A percentile compares a stretch with the other conserved stretches of the same genome.
phyloP scores from a whole-genome alignment of 148 eudicot genomes.

The Bassia scoparia region DNA sequence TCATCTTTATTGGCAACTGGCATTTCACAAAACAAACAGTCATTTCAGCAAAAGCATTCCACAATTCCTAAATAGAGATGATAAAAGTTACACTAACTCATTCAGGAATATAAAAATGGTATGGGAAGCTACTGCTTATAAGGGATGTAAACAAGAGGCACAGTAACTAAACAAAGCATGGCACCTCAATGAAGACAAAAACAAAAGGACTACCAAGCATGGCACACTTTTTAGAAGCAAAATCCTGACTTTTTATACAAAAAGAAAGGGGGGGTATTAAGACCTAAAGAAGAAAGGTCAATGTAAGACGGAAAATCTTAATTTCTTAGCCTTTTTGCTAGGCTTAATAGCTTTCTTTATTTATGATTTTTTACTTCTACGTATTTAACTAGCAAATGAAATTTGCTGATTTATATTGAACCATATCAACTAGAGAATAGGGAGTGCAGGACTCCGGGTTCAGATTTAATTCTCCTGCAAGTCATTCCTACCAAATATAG shows the following conservation, averaged over 20 bases:
- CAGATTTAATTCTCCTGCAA: too few species aligned
- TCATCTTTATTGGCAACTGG: slow-evolving; percentile 77
- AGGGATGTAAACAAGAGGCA: background rate
- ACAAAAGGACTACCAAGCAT: background rate
- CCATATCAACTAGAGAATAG: too few species aligned
- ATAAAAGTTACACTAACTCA: background rate
- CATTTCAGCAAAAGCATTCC: slow-evolving; percentile 4
- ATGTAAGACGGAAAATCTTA: too few species aligned
- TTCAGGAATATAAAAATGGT: background rate
- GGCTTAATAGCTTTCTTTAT: too few species aligned
- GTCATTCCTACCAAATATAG: too few species aligned
- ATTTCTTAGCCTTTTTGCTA: too few species aligned
- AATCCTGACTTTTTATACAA: background rate
- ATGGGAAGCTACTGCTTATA: background rate
- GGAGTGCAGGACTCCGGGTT: too few species aligned
- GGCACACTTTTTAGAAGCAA: background rate
- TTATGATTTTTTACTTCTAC: too few species aligned
- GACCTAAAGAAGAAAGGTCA: too few species aligned
- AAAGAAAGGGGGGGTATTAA: background rate
- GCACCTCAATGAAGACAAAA: background rate
- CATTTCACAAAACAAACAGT: slow-evolving; percentile 15
- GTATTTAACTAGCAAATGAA: too few species aligned
- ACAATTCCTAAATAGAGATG: background rate
- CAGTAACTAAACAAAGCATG: background rate
- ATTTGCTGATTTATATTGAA: too few species aligned